These are phyloP conservation scores for Sclerotinia sclerotiorum DNA, from an alignment of 2,329 filamentous ascomycete species.

Conservation along the genomic window DNA sequence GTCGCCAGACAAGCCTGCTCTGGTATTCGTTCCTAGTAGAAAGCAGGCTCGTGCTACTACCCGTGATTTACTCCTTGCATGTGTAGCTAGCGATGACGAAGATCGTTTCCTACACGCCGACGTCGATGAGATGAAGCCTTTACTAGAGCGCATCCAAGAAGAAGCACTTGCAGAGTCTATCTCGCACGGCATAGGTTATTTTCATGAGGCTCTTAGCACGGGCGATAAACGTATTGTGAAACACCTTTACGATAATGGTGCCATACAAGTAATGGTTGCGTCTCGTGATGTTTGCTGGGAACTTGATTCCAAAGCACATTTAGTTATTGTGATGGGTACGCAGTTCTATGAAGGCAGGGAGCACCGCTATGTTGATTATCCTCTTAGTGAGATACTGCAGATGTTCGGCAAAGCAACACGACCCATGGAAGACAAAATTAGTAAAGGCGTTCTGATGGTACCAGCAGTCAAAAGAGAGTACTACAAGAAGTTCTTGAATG, in stretches of 20 bases:
- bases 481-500: conserved; percentile 98
- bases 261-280: conserved; percentile 69
- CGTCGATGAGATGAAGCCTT: conserved; percentile 74
- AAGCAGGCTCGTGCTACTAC: conserved; percentile 91
- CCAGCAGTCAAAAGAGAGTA: conserved; percentile 93
- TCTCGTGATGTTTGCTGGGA: conserved; percentile 96
- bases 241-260: conserved; percentile 77
- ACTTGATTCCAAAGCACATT: conserved; percentile 79
- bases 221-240: conserved; percentile 93
- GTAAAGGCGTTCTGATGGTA: conserved; percentile 94
- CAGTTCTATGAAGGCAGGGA: conserved; percentile 97
- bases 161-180: conserved; percentile 84
- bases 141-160: conserved; percentile 82
- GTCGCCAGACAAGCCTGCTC: conserved; percentile 82
- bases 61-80: conserved; percentile 82
- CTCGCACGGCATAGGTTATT: conserved; percentile 93
- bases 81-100: conserved; percentile 84
- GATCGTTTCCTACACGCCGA: conserved; percentile 90
- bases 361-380: conserved; percentile 96
- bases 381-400: conserved; percentile 88
- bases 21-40: conserved; percentile 88
- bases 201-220: conserved; percentile 85
- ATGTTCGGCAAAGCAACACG: conserved; percentile 96
- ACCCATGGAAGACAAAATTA: conserved; percentile 73
- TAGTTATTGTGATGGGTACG: conserved; percentile 96